Evolutionary conservation across 1,284 basidiomycete genomes (phyloP), one percentile per base, ranked within the genome.

Genomic region (Pterula multifida): DNA sequence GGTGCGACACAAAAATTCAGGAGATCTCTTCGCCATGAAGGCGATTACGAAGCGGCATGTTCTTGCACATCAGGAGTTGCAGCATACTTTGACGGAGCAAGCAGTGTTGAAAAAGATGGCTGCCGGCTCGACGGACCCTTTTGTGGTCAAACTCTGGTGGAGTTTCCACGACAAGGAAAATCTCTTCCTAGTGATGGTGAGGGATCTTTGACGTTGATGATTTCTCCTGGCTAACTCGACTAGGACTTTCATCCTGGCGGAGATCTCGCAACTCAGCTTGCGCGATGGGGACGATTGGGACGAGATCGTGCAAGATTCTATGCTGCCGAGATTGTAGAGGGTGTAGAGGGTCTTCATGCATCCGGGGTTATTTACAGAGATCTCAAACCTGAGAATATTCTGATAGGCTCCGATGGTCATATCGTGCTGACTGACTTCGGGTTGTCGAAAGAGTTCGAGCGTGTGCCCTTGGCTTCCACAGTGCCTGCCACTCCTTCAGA

Each of bases 341-440:
- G 93, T 46, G 82, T 95, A 23, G 90, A 95, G 67, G 90, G 91
- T 32, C 72, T 98, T 11, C 90, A 94, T 58, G 78, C 79, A 4
- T 84, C 84, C 1, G 90, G 90, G 42, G 88, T 90, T 57, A 86
- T 90, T 65, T 91, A 90, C 65, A 81, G 90, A 32, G 90, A 94
- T 62, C 78, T 93, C 55, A 93, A 93, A 63, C 90, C 90, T 0
- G 94, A 97, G 67, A 97, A 97, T 65, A 90, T 97, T 55, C 78
- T 98, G 50, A 92, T 98, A 57, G 90, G 88, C 52, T 79, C 78
- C 2, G 88, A 93, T 59, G 95, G 95, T 0, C 95, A 98, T 63
- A 91, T 95, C 55, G 90, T 97, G 19, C 74, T 98, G 32, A 96
- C 93, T 15, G 94, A 97, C 69, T 98, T 98, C 63, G 94, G 94